Percentiles rank a stretch among this genome's conserved stretches.
Conservation (phyloP, 495 filamentous ascomycete species). For the Aspergillus leporis region DNA sequence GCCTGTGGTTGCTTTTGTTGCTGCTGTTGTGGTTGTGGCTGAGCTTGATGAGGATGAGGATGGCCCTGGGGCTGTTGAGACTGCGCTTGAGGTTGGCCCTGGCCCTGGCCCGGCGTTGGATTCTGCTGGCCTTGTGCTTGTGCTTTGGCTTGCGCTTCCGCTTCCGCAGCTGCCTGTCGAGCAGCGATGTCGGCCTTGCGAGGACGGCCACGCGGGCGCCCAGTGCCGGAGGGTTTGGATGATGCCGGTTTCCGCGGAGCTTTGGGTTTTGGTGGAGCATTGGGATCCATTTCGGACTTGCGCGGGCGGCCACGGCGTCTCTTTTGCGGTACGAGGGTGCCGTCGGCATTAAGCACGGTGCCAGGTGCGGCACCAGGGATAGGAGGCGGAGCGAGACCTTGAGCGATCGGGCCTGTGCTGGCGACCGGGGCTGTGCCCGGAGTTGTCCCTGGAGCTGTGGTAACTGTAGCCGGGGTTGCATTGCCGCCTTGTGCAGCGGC, state of each 20-base stretch:
- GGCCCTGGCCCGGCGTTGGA: not conserved
- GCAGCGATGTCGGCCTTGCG: constrained; percentile 42
- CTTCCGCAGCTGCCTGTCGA: constrained; percentile 13
- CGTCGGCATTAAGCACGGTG: constrained; percentile 31
- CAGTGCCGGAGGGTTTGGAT: constrained; percentile 27
- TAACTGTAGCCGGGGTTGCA: not conserved
- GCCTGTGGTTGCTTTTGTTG: constrained; percentile 1
- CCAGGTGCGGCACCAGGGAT: not conserved
- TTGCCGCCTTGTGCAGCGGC: constrained; percentile 3
- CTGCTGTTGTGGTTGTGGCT: constrained; percentile 6
- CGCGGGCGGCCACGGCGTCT: constrained; percentile 43
- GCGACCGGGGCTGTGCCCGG: not conserved
- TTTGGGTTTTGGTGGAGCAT: constrained; percentile 28
- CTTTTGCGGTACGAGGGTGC: constrained; percentile 35
- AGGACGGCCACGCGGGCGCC: constrained; percentile 41
- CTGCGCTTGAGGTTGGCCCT: constrained; percentile 1
- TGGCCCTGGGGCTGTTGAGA: constrained; percentile 1
- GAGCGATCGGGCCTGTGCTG: not conserved
- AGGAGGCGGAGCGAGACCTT: not conserved
- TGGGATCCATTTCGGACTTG: constrained; percentile 37
- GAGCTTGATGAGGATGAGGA: constrained; percentile 1
- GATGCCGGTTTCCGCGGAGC: constrained; percentile 23
- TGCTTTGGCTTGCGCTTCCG: constrained; percentile 6
- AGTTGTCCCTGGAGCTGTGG: not conserved
- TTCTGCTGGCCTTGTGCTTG: constrained; percentile 5